phyloP scores from a whole-genome alignment of 208 protist species.

The Balamuthia mandrillaris region DNA sequence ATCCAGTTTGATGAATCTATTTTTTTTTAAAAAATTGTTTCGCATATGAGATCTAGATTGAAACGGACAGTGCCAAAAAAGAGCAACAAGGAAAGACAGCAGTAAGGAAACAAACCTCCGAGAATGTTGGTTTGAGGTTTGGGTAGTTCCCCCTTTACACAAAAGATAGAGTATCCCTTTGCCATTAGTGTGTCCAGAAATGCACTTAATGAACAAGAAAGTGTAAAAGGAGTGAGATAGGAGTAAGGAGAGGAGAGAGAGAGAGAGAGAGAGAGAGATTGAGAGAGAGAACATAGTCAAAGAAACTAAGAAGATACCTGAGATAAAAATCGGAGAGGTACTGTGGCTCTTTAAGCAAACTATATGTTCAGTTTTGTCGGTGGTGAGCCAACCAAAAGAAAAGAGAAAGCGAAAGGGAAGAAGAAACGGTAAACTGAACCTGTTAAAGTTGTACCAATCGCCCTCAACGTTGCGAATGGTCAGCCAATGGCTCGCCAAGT shows the following conservation, averaged over 20 bases:
- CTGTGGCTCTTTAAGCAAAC: constrained; percentile 2
- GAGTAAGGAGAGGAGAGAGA: not conserved
- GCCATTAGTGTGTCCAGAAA: constrained; percentile 30
- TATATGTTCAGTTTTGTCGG: not conserved
- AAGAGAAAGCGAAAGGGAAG: not conserved
- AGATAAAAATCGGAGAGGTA: constrained; percentile 37
- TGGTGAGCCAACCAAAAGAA: not conserved
- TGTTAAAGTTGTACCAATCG: constrained; percentile 47
- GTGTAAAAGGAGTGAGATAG: not conserved
- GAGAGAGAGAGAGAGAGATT: not conserved
- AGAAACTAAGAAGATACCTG: no score
- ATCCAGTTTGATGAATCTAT: constrained; percentile 2
- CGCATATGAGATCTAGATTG: not conserved
- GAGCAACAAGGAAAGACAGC: not conserved
- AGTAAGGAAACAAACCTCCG: not conserved
- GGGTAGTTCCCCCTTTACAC: not conserved
- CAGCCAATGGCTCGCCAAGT: constrained; percentile 35
- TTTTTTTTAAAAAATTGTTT: not conserved
- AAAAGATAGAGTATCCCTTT: constrained; percentile 27
- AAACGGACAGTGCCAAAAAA: not conserved
- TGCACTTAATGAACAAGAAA: not conserved
- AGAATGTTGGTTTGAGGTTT: not conserved
- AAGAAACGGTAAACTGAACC: not conserved
- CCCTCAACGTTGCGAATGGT: constrained; percentile 17
- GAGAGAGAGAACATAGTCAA: no score